Percentiles rank a stretch among this genome's conserved stretches.
phyloP scores from a whole-genome alignment of 345 rosid species.

The Luvunga scandens region DNA sequence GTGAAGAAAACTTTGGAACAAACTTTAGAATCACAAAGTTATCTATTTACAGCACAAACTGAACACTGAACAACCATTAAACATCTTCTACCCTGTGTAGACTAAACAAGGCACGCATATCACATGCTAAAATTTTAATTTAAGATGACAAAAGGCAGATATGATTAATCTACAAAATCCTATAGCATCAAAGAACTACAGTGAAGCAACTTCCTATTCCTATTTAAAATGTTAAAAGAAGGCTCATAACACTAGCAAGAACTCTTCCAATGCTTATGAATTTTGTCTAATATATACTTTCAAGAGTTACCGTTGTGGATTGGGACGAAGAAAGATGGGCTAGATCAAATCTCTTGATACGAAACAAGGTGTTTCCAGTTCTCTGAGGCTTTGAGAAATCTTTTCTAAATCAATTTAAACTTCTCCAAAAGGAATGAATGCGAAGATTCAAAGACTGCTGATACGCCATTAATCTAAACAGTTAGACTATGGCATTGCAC shows the following conservation, averaged over 20 bases:
- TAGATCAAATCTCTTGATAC: not conserved
- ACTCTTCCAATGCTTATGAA: not conserved
- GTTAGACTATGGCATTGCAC: not conserved
- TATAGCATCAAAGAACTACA: not conserved
- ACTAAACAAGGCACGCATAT: not conserved
- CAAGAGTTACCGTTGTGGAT: slow-evolving; percentile 18
- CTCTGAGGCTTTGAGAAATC: slow-evolving; percentile 15
- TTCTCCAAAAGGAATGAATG: slow-evolving; percentile 16
- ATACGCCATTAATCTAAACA: slow-evolving; percentile 25
- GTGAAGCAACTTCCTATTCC: not conserved
- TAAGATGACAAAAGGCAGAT: not conserved
- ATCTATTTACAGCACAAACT: not conserved
- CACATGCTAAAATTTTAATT: not conserved
- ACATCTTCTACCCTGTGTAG: not conserved
- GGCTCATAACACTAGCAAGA: not conserved
- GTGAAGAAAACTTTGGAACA: not conserved
- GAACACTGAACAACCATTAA: not conserved
- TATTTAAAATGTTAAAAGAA: not conserved
- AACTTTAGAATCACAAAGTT: not conserved
- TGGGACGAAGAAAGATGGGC: not conserved
- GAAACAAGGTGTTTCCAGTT: not conserved
- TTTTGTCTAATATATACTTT: not conserved
- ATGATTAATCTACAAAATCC: not conserved
- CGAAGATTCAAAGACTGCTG: slow-evolving; percentile 20
- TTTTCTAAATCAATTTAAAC: slow-evolving; percentile 17